A percentile compares a stretch with the other conserved stretches of the same genome.
These are phyloP conservation scores for Rhodamnia argentea DNA, from an alignment of 345 rosid genomes.

Conservation along the genomic window DNA sequence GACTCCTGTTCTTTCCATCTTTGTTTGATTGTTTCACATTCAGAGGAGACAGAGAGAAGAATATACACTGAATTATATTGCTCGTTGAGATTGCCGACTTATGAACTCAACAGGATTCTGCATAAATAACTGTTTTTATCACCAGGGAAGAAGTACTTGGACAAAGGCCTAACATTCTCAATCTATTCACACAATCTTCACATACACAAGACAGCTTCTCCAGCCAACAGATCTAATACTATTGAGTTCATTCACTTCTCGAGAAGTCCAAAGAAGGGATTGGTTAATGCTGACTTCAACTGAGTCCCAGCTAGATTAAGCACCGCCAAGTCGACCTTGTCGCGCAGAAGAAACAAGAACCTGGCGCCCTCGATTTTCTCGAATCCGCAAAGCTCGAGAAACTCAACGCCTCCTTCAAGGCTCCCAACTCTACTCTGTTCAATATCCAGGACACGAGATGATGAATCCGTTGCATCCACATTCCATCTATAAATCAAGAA, in stretches of 20 bases:
- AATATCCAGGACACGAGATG: not conserved
- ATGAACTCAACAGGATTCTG: not conserved
- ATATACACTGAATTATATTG: not conserved
- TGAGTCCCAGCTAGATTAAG: conserved; percentile 43
- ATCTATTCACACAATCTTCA: not conserved
- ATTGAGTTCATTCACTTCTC: not conserved
- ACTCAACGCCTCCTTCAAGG: conserved; percentile 45
- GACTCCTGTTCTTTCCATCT: not conserved
- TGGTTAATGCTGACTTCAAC: conserved; percentile 50
- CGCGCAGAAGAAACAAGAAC: conserved; percentile 37
- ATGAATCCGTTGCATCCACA: not conserved
- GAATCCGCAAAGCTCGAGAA: conserved; percentile 85
- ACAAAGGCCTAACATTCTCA: not conserved
- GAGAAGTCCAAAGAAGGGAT: conserved; percentile 72
- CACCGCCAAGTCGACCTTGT: conserved; percentile 30
- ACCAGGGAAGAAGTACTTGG: not conserved
- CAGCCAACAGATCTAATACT: not conserved
- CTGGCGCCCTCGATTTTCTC: conserved; percentile 37
- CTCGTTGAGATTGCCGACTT: not conserved
- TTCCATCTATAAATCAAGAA: not conserved
- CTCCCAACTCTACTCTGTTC: conserved; percentile 60
- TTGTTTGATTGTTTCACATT: not conserved
- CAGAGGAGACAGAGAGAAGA: not conserved
- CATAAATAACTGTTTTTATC: not conserved
- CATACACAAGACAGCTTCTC: not conserved